These are phyloP conservation scores for Fusarium citri DNA, from an alignment of 2,329 filamentous ascomycete genomes.

Conservation along the genomic window DNA sequence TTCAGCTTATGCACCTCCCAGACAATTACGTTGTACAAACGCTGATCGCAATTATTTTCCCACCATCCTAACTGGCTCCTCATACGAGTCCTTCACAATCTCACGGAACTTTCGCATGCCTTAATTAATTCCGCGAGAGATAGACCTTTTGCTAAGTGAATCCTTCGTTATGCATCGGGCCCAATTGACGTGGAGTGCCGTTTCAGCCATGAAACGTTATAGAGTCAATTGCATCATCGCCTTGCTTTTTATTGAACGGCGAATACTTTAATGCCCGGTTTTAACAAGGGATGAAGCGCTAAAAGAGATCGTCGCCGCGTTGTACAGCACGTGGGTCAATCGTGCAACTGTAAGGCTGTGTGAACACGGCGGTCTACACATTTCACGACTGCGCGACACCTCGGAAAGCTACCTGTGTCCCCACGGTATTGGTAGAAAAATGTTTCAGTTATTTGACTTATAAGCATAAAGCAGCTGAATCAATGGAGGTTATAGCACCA, in stretches of 20 bases:
- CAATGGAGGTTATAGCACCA: rapidly evolving
- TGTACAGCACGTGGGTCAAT: slow-evolving; percentile 19
- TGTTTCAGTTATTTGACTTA: no score
- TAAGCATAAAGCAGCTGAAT: no score
- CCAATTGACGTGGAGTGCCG: background rate
- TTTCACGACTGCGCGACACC: background rate
- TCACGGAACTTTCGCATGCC: background rate
- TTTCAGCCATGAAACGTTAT: background rate
- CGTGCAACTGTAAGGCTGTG: background rate
- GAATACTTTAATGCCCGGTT: background rate
- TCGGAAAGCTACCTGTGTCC: rapidly evolving
- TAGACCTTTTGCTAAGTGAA: background rate
- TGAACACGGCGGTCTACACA: background rate
- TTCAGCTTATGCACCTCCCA: background rate
- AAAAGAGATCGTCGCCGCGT: slow-evolving; percentile 22
- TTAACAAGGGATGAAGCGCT: background rate
- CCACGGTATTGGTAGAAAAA: no score
- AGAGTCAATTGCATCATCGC: slow-evolving; percentile 16
- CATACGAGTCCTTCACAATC: background rate
- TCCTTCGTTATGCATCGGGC: background rate
- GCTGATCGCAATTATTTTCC: slow-evolving; percentile 14
- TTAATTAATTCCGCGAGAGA: background rate
- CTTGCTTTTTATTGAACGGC: background rate
- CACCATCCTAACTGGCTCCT: background rate
- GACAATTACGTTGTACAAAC: background rate